These are phyloP conservation scores for Coniochaeta sp. DNA, from an alignment of 2,329 filamentous ascomycete genomes.

Conservation along the genomic window DNA sequence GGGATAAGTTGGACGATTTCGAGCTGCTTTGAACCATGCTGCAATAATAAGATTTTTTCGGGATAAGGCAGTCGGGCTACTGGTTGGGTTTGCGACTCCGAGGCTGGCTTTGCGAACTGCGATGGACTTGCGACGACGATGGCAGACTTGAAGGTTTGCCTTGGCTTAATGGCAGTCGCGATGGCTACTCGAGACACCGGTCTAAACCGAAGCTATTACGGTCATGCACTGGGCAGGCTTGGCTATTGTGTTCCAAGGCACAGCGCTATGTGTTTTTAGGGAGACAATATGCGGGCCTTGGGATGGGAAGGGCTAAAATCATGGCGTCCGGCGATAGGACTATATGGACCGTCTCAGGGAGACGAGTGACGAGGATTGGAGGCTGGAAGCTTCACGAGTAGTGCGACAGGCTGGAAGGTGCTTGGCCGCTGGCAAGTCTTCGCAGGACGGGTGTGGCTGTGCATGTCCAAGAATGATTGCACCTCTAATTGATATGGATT, in stretches of 20 bases:
- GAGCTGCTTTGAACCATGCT: constrained; percentile 60
- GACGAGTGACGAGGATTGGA: not conserved
- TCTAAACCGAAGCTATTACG: not conserved
- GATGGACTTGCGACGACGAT: not conserved
- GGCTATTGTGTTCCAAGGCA: not conserved
- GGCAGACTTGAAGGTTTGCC: not conserved
- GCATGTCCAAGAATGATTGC: no score
- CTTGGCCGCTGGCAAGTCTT: not conserved
- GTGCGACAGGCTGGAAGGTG: not conserved
- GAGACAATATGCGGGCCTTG: not conserved
- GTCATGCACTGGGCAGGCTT: not conserved
- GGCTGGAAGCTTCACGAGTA: not conserved
- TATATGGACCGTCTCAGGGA: not conserved
- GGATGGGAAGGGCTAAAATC: not conserved
- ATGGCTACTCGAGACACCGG: not conserved
- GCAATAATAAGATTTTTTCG: not conserved
- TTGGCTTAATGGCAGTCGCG: not conserved
- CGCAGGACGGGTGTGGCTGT: not conserved
- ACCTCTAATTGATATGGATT: no score
- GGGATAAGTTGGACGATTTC: constrained; percentile 92
- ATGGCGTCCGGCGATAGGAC: not conserved
- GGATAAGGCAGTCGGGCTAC: not conserved
- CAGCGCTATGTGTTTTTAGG: not conserved
- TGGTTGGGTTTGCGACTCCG: not conserved
- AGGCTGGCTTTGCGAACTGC: no score